Evolutionary conservation across 1,284 basidiomycete genomes (phyloP).

Genomic region (Volvariella surrecta): DNA sequence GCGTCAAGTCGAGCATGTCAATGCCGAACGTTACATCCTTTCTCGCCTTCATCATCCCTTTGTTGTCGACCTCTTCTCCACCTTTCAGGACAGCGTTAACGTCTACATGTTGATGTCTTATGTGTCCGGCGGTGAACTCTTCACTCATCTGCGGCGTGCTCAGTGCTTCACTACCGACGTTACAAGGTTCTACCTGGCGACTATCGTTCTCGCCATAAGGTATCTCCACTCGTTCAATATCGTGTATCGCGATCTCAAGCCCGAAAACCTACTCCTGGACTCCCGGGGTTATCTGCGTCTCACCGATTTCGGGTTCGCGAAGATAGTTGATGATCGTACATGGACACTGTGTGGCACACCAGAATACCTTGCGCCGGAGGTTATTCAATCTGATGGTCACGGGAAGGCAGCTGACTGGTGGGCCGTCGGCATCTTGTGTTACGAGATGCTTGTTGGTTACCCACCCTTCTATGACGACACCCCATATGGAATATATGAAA

Average conservation of each 20-base stretch:
- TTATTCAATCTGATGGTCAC: slow-evolving; percentile 95
- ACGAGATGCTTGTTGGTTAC: slow-evolving; percentile 95
- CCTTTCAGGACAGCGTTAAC: slow-evolving; percentile 93
- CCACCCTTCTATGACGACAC: slow-evolving; percentile 93
- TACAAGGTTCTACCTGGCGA: slow-evolving; percentile 97
- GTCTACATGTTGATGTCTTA: slow-evolving; percentile 99
- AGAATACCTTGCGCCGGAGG: slow-evolving; percentile 93
- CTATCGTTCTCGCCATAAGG: slow-evolving; percentile 92
- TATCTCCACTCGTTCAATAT: slow-evolving; percentile 98
- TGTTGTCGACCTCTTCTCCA: slow-evolving; percentile 86
- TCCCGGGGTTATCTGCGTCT: slow-evolving; percentile 95
- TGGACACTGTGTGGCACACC: slow-evolving; percentile 99
- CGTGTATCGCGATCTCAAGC: slow-evolving; percentile 97
- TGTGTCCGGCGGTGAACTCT: slow-evolving; percentile 95
- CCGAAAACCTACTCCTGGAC: slow-evolving; percentile 93
- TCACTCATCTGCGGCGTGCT: slow-evolving; percentile 86
- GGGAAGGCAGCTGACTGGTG: slow-evolving; percentile 99
- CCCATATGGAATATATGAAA: slow-evolving; percentile 93
- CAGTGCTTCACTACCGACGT: slow-evolving; percentile 97
- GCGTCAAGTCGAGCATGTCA: slow-evolving; percentile 97
- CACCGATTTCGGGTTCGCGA: slow-evolving; percentile 98
- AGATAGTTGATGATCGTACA: slow-evolving; percentile 97
- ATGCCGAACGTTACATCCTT: slow-evolving; percentile 93
- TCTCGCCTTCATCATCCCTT: slow-evolving; percentile 80
- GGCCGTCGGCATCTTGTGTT: slow-evolving; percentile 94